Conservation (phyloP, 208 protist species). For the Tritrichomonas foetus region DNA sequence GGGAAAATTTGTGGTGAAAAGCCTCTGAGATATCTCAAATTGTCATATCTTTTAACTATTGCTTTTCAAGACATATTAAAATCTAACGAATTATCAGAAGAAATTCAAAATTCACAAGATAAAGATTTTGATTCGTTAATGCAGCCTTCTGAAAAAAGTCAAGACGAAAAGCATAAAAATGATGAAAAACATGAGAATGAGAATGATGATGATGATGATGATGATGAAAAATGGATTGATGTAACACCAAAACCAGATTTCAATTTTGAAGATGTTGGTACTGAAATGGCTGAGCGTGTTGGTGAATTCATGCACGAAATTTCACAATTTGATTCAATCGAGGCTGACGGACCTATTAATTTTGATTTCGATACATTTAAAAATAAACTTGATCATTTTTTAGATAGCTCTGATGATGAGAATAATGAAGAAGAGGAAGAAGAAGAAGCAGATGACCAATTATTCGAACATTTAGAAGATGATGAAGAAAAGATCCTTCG, state of each 20-base stretch:
- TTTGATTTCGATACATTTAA: neutral
- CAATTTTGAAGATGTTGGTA: neutral
- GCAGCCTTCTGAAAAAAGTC: no score
- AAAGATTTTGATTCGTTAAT: no score
- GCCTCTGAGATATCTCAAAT: neutral
- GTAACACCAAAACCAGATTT: neutral
- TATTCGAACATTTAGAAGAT: neutral
- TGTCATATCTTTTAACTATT: neutral
- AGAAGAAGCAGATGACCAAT: neutral
- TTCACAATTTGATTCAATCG: neutral
- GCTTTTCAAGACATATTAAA: neutral
- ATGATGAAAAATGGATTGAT: slow-evolving; percentile 20
- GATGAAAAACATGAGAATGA: neutral
- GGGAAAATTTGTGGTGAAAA: neutral
- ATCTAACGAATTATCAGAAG: neutral
- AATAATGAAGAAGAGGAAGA: neutral
- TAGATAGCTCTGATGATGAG: neutral
- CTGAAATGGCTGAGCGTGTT: neutral
- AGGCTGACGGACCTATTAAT: neutral
- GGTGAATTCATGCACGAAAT: neutral
- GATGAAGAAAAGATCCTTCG: neutral
- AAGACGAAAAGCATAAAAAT: no score
- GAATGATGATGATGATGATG: neutral
- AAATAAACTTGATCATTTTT: slow-evolving; percentile 10
- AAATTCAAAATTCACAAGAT: no score